phyloP scores from a whole-genome alignment of 192 early-diverging fungal species.

The Rhizoclosmatium sp. region DNA sequence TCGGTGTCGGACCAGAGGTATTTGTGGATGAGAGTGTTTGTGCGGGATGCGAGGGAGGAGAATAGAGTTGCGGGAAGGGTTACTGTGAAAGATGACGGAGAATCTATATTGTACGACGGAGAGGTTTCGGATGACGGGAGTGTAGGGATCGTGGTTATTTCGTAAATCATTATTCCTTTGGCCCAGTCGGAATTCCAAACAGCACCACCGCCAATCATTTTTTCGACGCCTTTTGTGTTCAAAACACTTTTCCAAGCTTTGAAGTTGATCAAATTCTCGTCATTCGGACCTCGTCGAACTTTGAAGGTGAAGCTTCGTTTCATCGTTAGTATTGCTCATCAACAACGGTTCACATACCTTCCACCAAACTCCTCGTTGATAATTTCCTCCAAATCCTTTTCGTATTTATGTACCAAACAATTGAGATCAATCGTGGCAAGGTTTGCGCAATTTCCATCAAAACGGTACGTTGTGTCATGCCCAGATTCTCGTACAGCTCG shows the following conservation, averaged over 20 bases:
- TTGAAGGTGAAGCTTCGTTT: constrained; percentile 49
- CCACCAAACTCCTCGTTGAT: constrained; percentile 61
- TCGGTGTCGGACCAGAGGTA: constrained; percentile 86
- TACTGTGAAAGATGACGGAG: constrained; percentile 46
- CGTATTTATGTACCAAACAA: constrained; percentile 94
- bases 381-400: constrained; percentile 84
- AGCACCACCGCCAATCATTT: constrained; percentile 44
- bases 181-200: constrained; percentile 62
- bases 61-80: constrained; percentile 53
- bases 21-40: constrained; percentile 73
- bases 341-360: constrained; percentile 23
- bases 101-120: neutral
- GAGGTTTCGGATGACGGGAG: neutral
- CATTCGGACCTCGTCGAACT: constrained; percentile 53
- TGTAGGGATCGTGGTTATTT: constrained; percentile 14
- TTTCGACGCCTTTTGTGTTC: constrained; percentile 41
- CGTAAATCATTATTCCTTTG: constrained; percentile 57
- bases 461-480: constrained; percentile 39
- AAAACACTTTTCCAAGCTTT: constrained; percentile 46
- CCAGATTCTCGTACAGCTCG: constrained; percentile 65
- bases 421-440: constrained; percentile 95
- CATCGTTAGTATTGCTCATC: neutral
- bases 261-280: constrained; percentile 49
- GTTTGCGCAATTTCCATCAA: constrained; percentile 89
- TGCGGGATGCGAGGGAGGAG: constrained; percentile 60